Conservation (phyloP, 2,329 filamentous ascomycete genomes). For the Cercospora citrullina region DNA sequence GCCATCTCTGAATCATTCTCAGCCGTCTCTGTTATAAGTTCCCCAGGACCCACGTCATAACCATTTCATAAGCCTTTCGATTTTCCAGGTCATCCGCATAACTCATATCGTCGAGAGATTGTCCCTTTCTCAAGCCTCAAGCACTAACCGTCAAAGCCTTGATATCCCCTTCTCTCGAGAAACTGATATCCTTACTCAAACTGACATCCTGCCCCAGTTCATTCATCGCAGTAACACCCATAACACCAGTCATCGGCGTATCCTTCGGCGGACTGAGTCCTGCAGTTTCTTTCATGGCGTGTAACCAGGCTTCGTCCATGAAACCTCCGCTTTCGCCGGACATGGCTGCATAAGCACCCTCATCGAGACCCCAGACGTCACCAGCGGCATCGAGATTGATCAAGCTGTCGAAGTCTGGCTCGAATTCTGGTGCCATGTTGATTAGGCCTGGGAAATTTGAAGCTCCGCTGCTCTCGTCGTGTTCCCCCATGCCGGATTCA, state of each 20-base stretch:
- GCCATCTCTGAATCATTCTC: not conserved
- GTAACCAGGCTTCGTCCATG: slow-evolving; percentile 41
- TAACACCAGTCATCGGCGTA: slow-evolving; percentile 14
- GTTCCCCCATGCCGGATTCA: slow-evolving; percentile 8
- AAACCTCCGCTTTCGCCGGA: slow-evolving; percentile 38
- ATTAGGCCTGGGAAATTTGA: slow-evolving; percentile 17
- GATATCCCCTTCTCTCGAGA: slow-evolving; percentile 12
- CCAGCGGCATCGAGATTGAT: slow-evolving; percentile 42
- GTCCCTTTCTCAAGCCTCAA: not conserved
- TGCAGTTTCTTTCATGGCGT: slow-evolving; percentile 33
- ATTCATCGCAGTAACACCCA: slow-evolving; percentile 11
- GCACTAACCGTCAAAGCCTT: slow-evolving; percentile 10
- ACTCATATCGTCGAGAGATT: not conserved
- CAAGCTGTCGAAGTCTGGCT: slow-evolving; percentile 42
- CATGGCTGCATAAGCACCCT: slow-evolving; percentile 38
- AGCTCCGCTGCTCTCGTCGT: slow-evolving; percentile 1
- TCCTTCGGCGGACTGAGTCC: slow-evolving; percentile 12
- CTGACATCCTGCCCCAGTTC: slow-evolving; percentile 13
- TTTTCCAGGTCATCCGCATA: not conserved
- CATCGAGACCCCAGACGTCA: slow-evolving; percentile 38
- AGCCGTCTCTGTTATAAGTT: not conserved
- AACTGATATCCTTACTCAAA: slow-evolving; percentile 9
- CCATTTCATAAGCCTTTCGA: not conserved
- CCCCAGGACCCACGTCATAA: not conserved
- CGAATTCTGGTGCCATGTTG: slow-evolving; percentile 28